Base-by-base conservation (phyloP, 1,284 basidiomycete species). In the Ceratobasidium sp. region DNA sequence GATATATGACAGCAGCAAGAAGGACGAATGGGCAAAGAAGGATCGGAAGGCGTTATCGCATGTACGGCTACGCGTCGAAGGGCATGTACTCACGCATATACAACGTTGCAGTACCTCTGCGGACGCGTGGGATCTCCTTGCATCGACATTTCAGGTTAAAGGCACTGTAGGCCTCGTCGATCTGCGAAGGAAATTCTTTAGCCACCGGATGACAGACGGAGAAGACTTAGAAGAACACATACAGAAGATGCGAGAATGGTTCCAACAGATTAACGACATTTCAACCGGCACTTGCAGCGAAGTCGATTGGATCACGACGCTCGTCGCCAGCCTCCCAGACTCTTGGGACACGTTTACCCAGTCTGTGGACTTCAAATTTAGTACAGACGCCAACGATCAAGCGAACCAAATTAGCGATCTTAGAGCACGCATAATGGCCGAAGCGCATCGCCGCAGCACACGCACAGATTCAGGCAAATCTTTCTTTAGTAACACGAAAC, bases 291-390 rank as follows among this genome's bases (percentile, higher is more conserved):
- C 38, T 16, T 58, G 55, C 30, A 58, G n/a, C 38, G 55, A 58
- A 35, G 55, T 26, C 5, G 55, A 58, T 43, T 58, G 55, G 32
- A 58, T 58, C 30, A 41, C 35, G n/a, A 58, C 55, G n/a, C 18
- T 62, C 21, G 44, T 62, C 1, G 59, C 59, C 5, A 62, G 59
- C 59, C 30, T 62, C 44, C 59, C 59, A 7, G 44, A 46, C 23
- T 62, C 43, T 26, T 62, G 59, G 59, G 59, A 62, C 28, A 47
- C 41, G 8, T 62, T 62, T 46, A 62, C 59, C 21, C 59, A 62
- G 13, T 62, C 59, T 13, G 41, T 62, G 30, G 46, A 41, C 26
- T 62, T 62, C 43, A 18, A 44, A 11, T 62, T 62, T 18, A 16
- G 28, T n/a, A 23, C 21, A 41, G 23, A 62, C 23, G 14, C 6